Base-by-base conservation (phyloP, 306 rosid species). In the Medicago ruthenica region DNA sequence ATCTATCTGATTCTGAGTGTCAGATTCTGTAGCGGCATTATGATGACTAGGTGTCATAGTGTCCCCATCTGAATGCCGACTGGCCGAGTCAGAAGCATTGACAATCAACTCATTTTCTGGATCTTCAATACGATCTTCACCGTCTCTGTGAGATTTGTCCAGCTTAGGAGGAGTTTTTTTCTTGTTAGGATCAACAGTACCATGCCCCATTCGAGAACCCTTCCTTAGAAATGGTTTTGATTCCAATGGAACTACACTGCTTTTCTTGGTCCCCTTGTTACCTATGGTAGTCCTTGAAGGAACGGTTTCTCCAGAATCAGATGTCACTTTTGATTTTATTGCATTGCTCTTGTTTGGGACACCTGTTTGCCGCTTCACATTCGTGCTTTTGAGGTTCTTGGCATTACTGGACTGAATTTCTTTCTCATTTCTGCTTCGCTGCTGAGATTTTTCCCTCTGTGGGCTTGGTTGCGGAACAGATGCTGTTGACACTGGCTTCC, bases 221-320 rank as follows among this genome's bases (percentile, higher is more conserved):
- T 90, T 95, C 1, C 93, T 97, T 14, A 89, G 89, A 87, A 87
- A 89, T 66, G 98, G 91, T 84, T 90, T 95, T 34, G 96, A 87
- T 77, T 95, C 98, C 86, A 95, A 81, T 15, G 98, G 98, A 58
- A 95, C 98, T 78, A 92, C 89, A 72, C 93, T 92, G 88, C 98
- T 87, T 86, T 89, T 95, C 91, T 87, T 90, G 73, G 96, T 80
- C 76, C 81, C 89, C 91, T 84, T 95, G 89, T 74, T 86, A 76
- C 60, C 76, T 61, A 80, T 55, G 60, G 76, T 85, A 48, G 85
- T 82, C 86, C 89, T 95, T 24, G 88, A 82, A 22, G 87, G 81
- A 76, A 81, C 85, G 20, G 93, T 48, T 76, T 89, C 97, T 71
- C 79, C 91, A 78, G 89, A 78, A 71, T 83, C 75, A 65, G 80